Percentiles rank a stretch among this genome's conserved stretches.
Conservation (phyloP, 2,329 filamentous ascomycete genomes). For the Niveomyces coronatus region DNA sequence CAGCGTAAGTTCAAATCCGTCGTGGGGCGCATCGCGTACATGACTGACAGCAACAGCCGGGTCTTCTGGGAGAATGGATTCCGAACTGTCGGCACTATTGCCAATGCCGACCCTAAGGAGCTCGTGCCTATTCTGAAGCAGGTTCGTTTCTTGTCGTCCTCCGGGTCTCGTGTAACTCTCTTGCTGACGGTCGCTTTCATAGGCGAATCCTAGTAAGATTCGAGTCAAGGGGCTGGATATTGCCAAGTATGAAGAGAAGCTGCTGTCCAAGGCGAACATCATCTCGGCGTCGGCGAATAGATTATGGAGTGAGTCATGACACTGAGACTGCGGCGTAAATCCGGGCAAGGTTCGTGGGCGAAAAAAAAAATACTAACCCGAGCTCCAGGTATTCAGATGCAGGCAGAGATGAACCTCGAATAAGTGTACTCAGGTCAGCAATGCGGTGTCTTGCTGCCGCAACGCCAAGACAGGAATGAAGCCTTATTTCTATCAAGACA, state of each 20-base stretch:
- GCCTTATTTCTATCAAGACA: too few relatives aligned
- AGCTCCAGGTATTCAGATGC: conserved; percentile 37
- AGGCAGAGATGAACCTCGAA: conserved; percentile 38
- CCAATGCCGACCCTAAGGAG: conserved; percentile 58
- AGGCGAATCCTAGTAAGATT: conserved; percentile 58
- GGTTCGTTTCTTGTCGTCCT: conserved; percentile 20
- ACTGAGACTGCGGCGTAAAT: not conserved
- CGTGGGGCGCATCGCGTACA: too few relatives aligned
- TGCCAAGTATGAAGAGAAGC: conserved; percentile 51
- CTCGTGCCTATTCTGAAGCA: conserved; percentile 63
- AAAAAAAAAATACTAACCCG: conserved; percentile 3
- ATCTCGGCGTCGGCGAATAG: conserved; percentile 60
- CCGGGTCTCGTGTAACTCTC: not conserved
- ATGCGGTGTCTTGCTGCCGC: too few relatives aligned
- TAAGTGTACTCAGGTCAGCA: too few relatives aligned
- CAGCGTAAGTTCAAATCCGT: conserved; percentile 44
- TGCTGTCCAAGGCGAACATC: conserved; percentile 54
- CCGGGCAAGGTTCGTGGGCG: too few relatives aligned
- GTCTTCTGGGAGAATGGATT: conserved; percentile 71
- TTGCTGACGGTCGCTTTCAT: conserved; percentile 6
- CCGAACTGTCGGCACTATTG: conserved; percentile 54
- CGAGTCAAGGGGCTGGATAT: conserved; percentile 44
- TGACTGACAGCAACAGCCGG: conserved; percentile 21
- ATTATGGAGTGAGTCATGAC: conserved; percentile 50
- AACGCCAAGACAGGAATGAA: too few relatives aligned